Evolutionary conservation across 2,329 filamentous ascomycete genomes (phyloP).

Genomic region (Ascochyta clinopodiicola): DNA sequence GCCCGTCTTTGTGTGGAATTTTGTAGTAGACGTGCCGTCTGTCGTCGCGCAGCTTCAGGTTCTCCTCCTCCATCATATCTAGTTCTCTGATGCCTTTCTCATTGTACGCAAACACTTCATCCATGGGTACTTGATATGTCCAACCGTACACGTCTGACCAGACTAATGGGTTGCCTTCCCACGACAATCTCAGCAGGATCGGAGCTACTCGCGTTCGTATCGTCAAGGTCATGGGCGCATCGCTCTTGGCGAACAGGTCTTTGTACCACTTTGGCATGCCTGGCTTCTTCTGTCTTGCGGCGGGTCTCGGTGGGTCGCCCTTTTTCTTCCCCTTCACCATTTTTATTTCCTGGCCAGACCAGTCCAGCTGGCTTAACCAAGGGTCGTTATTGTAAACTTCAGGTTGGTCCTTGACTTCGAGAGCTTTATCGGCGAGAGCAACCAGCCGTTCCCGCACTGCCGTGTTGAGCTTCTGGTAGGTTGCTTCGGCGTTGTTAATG

Average conservation of each 20-base stretch:
- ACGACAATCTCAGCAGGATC: conserved; percentile 79
- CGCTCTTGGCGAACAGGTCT: conserved; percentile 76
- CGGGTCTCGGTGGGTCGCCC: conserved; percentile 75
- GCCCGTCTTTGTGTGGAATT: conserved; percentile 94
- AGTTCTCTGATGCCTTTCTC: conserved; percentile 76
- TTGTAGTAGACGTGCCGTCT: conserved; percentile 78
- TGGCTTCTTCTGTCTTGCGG: conserved; percentile 86
- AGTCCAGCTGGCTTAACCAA: conserved; percentile 93
- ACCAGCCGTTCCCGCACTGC: conserved; percentile 80
- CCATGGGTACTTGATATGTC: conserved; percentile 79
- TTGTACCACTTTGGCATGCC: conserved; percentile 98
- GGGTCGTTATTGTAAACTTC: conserved; percentile 79
- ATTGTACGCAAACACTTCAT: conserved; percentile 69
- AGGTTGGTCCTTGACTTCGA: conserved; percentile 73
- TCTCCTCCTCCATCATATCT: conserved; percentile 76
- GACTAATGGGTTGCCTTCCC: conserved; percentile 87
- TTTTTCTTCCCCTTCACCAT: conserved; percentile 95
- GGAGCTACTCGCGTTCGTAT: conserved; percentile 89
- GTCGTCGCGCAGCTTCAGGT: conserved; percentile 71
- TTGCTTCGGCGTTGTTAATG: conserved; percentile 81
- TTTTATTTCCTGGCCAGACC: conserved; percentile 89
- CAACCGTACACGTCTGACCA: conserved; percentile 96
- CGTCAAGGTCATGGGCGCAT: conserved; percentile 74
- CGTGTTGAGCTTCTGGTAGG: conserved; percentile 76
- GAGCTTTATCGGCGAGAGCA: conserved; percentile 75